phyloP scores from a whole-genome alignment of 2,329 filamentous ascomycete species.

The Penicillium crustosum region DNA sequence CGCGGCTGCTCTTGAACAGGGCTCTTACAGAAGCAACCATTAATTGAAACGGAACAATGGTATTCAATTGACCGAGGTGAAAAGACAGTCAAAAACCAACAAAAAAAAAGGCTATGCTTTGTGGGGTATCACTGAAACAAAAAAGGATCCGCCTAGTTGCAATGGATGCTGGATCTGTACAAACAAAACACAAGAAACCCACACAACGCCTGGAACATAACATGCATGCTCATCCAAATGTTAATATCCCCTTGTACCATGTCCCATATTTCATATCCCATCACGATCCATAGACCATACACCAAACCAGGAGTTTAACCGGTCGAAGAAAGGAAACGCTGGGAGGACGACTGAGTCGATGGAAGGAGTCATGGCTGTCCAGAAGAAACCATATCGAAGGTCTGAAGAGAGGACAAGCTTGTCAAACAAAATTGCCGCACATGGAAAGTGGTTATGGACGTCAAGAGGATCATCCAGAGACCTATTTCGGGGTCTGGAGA shows the following conservation, averaged over 20 bases:
- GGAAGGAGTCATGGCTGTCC: neutral
- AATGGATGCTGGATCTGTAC: neutral
- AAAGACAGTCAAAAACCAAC: neutral
- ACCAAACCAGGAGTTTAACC: neutral
- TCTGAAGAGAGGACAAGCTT: neutral
- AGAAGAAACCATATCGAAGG: neutral
- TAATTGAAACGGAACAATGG: neutral
- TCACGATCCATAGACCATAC: neutral
- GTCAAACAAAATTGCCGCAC: neutral
- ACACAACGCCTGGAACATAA: neutral
- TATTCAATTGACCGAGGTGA: neutral
- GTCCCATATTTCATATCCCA: neutral
- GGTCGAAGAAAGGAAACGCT: neutral
- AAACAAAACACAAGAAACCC: neutral
- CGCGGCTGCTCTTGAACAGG: neutral
- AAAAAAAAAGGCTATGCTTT: neutral
- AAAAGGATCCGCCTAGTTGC: neutral
- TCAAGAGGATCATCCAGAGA: neutral
- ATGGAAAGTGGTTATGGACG: neutral
- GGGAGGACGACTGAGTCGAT: neutral
- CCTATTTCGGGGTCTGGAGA: neutral
- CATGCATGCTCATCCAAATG: neutral
- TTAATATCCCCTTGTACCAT: constrained; percentile 4
- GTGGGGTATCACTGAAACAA: constrained; percentile 6
- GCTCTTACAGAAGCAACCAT: neutral